Percentiles rank a stretch among this genome's conserved stretches.
Conservation (phyloP, 257 asterid species). For the Scutellaria barbata region DNA sequence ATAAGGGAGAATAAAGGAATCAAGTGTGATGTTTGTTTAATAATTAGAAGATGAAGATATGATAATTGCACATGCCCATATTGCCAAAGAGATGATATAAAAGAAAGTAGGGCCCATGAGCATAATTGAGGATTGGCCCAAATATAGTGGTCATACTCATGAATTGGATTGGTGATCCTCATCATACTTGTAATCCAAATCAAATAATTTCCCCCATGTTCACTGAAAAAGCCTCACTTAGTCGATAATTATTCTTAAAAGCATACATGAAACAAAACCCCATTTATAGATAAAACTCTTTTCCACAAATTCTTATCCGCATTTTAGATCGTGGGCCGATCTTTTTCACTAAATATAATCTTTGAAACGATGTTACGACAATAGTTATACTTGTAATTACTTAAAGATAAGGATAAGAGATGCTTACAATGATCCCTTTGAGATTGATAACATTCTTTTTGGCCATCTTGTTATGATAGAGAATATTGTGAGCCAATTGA, state of each 20-base stretch:
- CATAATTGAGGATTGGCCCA: slow-evolving; percentile 22
- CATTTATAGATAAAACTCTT: too few species aligned
- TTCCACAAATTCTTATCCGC: too few species aligned
- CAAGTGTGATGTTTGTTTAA: too few species aligned
- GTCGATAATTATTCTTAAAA: too few species aligned
- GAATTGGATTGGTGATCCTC: slow-evolving; percentile 27
- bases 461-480: slow-evolving; percentile 54
- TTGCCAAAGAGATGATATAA: not conserved
- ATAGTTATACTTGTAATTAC: too few species aligned
- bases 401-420: not conserved
- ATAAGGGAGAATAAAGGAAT: too few species aligned
- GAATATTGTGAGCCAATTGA: slow-evolving; percentile 67
- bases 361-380: too few species aligned
- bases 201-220: slow-evolving; percentile 40
- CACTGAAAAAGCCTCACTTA: not conserved
- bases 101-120: not conserved
- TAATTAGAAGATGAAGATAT: not conserved
- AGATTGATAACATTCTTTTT: slow-evolving; percentile 60
- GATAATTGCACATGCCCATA: slow-evolving; percentile 26
- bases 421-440: slow-evolving; percentile 79
- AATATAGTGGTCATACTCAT: not conserved
- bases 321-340: too few species aligned
- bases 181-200: slow-evolving; percentile 29
- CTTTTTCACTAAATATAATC: too few species aligned
- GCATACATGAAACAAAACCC: too few species aligned